Evolutionary conservation across 169 alveolate genomes (phyloP).

Genomic region (Eimeria falciformis): DNA sequence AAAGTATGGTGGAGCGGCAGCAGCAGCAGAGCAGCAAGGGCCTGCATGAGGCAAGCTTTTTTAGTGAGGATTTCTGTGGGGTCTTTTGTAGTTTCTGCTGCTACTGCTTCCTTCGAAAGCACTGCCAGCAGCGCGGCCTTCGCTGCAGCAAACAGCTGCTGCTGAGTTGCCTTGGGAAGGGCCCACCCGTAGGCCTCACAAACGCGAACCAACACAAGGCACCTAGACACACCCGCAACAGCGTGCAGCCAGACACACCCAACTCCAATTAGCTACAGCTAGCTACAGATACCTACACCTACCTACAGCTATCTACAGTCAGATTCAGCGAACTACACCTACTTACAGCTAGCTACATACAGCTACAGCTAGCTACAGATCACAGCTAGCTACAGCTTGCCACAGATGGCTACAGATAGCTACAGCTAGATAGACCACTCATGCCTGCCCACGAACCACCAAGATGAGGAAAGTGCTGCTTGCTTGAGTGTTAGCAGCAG

Average conservation of each 20-base stretch:
- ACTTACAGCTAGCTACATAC: no score
- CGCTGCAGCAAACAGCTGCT: slow-evolving; percentile 65
- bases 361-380: no score
- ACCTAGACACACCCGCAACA: slow-evolving; percentile 20
- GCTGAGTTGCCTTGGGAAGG: slow-evolving; percentile 6
- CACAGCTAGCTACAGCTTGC: no score
- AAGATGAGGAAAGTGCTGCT: no score
- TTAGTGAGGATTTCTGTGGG: slow-evolving; percentile 22
- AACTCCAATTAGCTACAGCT: no score
- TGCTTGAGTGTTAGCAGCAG: neutral
- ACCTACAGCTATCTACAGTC: no score
- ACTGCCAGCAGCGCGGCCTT: neutral
- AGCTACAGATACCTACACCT: no score
- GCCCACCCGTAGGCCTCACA: slow-evolving; percentile 47
- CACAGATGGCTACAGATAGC: no score
- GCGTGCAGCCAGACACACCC: neutral
- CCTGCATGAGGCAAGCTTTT: slow-evolving; percentile 33
- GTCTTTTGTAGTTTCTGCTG: slow-evolving; percentile 7
- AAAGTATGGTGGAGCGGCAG: slow-evolving; percentile 3
- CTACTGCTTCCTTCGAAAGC: neutral
- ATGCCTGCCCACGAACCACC: no score
- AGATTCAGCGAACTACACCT: no score
- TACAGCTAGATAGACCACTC: no score
- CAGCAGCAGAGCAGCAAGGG: slow-evolving; percentile 17
- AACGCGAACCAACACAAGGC: neutral